Evolutionary conservation across 2,329 filamentous ascomycete species (phyloP).

Genomic region (Raffaelea ambrosiae): DNA sequence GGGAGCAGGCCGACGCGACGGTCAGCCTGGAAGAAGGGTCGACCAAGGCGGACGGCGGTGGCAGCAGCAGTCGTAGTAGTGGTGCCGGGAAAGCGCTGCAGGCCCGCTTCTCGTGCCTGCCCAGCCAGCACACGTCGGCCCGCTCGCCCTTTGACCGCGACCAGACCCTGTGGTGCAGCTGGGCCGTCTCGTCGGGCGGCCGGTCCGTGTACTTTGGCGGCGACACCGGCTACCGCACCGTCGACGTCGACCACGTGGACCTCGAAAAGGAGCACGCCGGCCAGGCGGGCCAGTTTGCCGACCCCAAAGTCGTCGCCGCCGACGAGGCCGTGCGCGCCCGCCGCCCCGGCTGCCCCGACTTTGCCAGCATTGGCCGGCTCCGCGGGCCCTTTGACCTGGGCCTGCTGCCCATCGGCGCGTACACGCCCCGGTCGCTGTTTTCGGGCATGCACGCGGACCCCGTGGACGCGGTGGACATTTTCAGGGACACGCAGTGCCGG

Average conservation of each 20-base stretch:
- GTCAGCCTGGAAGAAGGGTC: conserved; percentile 37
- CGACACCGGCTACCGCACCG: conserved; percentile 82
- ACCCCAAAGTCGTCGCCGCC: conserved; percentile 53
- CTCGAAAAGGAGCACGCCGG: conserved; percentile 36
- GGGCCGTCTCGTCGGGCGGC: conserved; percentile 65
- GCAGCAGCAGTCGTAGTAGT: neutral
- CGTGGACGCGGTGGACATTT: conserved; percentile 82
- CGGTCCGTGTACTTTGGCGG: conserved; percentile 82
- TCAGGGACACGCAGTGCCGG: conserved; percentile 70
- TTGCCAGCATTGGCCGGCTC: conserved; percentile 70
- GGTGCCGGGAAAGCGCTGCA: neutral
- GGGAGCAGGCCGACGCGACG: conserved; percentile 72
- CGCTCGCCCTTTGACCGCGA: conserved; percentile 61
- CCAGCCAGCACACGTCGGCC: conserved; percentile 74
- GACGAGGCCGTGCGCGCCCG: conserved; percentile 61
- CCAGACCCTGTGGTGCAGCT: conserved; percentile 80
- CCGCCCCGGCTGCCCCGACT: conserved; percentile 71
- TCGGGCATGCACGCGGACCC: conserved; percentile 80
- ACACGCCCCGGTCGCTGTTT: conserved; percentile 64
- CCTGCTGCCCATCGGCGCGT: conserved; percentile 88
- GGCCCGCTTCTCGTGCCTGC: conserved; percentile 68
- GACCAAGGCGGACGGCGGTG: conserved; percentile 6
- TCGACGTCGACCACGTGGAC: conserved; percentile 26
- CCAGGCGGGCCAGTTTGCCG: neutral
- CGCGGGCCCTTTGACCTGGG: conserved; percentile 86